phyloP scores from a whole-genome alignment of 345 rosid genomes.

The Hibiscus mutabilis region DNA sequence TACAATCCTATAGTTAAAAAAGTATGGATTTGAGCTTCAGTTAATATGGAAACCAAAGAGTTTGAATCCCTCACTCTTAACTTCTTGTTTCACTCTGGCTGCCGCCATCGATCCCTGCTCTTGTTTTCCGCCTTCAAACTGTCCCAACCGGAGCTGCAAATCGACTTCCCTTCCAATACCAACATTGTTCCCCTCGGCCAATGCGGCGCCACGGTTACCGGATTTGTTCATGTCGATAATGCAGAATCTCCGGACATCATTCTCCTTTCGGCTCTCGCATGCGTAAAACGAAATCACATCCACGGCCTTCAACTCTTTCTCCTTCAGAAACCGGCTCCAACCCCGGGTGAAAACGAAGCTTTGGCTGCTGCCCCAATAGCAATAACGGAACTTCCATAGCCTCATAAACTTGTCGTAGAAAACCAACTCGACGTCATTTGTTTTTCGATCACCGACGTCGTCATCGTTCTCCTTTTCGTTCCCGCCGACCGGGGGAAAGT shows the following conservation, averaged over 20 bases:
- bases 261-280: conserved; percentile 24
- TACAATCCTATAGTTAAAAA: neutral
- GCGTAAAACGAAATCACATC: conserved; percentile 49
- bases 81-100: neutral
- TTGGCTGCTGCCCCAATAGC: conserved; percentile 88
- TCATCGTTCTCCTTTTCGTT: neutral
- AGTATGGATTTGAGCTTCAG: neutral
- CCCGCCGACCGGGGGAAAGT: conserved; percentile 25
- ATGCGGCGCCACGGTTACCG: neutral
- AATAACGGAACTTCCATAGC: conserved; percentile 73
- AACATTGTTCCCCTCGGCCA: neutral
- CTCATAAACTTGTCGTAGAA: conserved; percentile 63
- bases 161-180: neutral
- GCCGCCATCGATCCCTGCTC: neutral
- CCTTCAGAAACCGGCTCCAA: conserved; percentile 71
- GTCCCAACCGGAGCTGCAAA: neutral
- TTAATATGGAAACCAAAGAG: conserved; percentile 42
- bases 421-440: conserved; percentile 33
- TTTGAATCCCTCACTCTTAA: conserved; percentile 21
- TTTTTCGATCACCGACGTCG: neutral
- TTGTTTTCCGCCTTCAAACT: neutral
- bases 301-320: conserved; percentile 44
- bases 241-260: conserved; percentile 18
- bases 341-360: conserved; percentile 86
- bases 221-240: conserved; percentile 32